Base-by-base conservation (phyloP, 108 stramenopile genomes). In the Cyclotella atomus region DNA sequence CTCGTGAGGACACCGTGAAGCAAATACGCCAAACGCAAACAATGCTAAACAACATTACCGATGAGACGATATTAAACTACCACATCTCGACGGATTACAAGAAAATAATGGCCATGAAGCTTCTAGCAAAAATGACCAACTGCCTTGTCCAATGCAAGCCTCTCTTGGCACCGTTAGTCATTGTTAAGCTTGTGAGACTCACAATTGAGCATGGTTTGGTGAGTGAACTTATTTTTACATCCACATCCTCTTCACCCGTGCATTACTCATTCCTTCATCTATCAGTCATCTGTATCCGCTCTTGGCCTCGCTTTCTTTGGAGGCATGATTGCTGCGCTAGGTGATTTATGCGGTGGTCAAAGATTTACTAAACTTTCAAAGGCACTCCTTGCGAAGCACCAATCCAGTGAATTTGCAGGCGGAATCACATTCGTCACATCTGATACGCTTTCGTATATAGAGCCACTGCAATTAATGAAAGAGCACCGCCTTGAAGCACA, bases 261-360 rank as follows among this genome's bases (percentile, higher is more conserved):
- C n/a, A 49, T 49, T 4, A 49, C 47, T n/a, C n/a, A 19, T 49
- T 49, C n/a, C 47, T 49, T 17, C n/a, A n/a, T 49, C n/a, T n/a
- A 10, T 49, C n/a, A 49, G 68, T 19, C 46, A n/a, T 50, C 68
- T 7, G 12, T 70, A 20, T 76, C 68, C 3, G 45, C 68, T 3
- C 10, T 69, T 57, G 74, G 21, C 5, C 68, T 75, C 17, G 74
- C 43, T 3, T 49, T 33, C 10, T 75, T 45, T 62, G 68, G 68
- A 35, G 34, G 38, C 27, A 60, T 70, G 35, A 44, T 76, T 43
- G 60, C 59, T 10, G 20, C 25, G 9, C 20, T 70, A 2, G 34
- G 43, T 28, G 33, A 76, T 24, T 25, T 70, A 14, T 27, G 32
- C 14, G 52, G 34, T 25, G 68, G 68, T 27, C 43, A 61, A 21